Percentiles rank a stretch among this genome's conserved stretches.
These are phyloP conservation scores for Sporothrix pseudoabietina DNA, from an alignment of 2,329 filamentous ascomycete genomes.

Conservation along the genomic window DNA sequence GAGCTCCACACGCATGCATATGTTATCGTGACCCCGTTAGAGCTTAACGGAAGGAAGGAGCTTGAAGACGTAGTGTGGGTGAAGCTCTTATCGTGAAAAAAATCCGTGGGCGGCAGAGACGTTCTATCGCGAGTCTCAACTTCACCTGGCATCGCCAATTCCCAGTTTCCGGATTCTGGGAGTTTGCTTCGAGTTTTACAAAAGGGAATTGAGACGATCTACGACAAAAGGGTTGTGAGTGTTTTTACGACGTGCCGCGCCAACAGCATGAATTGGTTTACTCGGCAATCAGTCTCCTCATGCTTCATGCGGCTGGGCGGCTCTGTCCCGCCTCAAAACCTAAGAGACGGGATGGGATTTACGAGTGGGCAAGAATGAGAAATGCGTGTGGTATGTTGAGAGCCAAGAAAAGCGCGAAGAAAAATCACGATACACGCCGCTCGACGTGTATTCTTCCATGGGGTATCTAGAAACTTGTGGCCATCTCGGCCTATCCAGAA, in stretches of 20 bases:
- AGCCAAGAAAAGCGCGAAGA: background rate
- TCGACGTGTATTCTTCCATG: constrained; percentile 5
- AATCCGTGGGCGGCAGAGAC: background rate
- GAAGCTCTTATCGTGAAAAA: constrained; percentile 3
- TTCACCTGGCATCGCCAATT: background rate
- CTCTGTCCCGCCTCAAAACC: background rate
- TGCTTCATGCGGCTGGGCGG: background rate
- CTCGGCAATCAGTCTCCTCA: background rate
- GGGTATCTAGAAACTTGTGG: constrained; percentile 11
- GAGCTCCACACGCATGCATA: background rate
- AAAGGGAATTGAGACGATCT: background rate
- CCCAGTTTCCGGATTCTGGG: background rate
- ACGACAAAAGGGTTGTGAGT: background rate
- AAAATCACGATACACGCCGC: constrained; percentile 11
- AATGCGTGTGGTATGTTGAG: constrained; percentile 6
- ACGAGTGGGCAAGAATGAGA: background rate
- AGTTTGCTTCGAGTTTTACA: background rate
- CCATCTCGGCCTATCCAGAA: constrained; percentile 19
- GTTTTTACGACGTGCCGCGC: background rate
- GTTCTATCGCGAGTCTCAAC: background rate
- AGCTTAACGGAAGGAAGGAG: background rate
- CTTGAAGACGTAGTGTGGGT: background rate
- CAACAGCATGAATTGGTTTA: background rate
- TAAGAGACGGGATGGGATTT: background rate
- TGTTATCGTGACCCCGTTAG: background rate